phyloP scores from a whole-genome alignment of 139 green algal species.

The Micractinium sp. region DNA sequence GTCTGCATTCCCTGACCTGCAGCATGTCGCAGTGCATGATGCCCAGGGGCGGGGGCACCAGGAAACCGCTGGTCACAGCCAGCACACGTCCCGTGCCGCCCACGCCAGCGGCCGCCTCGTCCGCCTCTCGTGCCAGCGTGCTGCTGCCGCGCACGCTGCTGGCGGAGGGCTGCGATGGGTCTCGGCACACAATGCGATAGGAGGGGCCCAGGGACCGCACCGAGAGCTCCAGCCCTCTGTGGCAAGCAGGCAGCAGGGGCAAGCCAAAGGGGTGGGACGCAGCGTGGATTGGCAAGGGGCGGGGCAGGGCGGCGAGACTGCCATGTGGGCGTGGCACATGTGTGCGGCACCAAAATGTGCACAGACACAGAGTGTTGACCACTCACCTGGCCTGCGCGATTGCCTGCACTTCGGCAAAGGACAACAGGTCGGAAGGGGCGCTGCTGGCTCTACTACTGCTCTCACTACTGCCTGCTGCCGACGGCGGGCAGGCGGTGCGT shows the following conservation, averaged over 20 bases:
- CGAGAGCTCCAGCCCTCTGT: slow-evolving; percentile 50
- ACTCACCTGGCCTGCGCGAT: slow-evolving; percentile 31
- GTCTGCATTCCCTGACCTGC: slow-evolving; percentile 28
- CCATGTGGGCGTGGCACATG: not conserved
- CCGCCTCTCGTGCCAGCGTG: not conserved
- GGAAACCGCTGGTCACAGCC: slow-evolving; percentile 72
- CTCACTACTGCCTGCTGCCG: not conserved
- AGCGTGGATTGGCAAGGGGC: too few species aligned
- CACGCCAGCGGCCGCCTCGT: slow-evolving; percentile 17
- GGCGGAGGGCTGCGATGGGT: slow-evolving; percentile 18
- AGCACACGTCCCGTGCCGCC: slow-evolving; percentile 45
- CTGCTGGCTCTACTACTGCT: not conserved
- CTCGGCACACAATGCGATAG: slow-evolving; percentile 69
- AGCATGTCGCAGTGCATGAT: slow-evolving; percentile 87
- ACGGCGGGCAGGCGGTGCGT: not conserved
- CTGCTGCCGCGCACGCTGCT: too few species aligned
- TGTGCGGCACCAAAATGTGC: not conserved
- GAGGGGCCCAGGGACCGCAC: slow-evolving; percentile 63
- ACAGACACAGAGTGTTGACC: not conserved
- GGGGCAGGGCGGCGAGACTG: not conserved
- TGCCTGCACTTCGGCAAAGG: slow-evolving; percentile 29
- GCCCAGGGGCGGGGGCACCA: slow-evolving; percentile 58
- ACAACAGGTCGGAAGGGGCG: not conserved
- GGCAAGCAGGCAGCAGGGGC: not conserved
- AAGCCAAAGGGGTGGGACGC: not conserved